These are phyloP conservation scores for Diplogelasinospora grovesii DNA, from an alignment of 495 filamentous ascomycete genomes.

Conservation along the genomic window DNA sequence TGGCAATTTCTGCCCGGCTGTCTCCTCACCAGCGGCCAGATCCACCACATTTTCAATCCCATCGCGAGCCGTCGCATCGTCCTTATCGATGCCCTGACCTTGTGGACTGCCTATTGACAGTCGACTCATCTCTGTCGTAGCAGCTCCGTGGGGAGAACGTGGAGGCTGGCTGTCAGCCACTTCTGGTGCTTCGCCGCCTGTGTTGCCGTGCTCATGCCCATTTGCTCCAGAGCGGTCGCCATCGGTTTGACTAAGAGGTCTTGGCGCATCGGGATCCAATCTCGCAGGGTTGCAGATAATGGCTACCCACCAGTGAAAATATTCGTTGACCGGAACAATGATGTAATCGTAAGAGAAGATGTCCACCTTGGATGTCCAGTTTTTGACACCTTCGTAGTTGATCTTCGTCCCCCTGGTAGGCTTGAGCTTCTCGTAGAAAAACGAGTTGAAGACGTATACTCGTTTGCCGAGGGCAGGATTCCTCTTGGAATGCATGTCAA, in stretches of 20 bases:
- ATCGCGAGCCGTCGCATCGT: constrained; percentile 7
- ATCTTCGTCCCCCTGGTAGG: constrained; percentile 49
- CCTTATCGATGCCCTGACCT: constrained; percentile 9
- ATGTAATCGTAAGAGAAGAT: constrained; percentile 83
- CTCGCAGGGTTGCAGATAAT: constrained; percentile 86
- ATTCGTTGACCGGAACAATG: constrained; percentile 84
- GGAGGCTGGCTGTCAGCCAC: neutral
- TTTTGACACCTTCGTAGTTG: constrained; percentile 75
- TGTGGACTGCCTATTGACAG: constrained; percentile 20
- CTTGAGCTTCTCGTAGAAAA: constrained; percentile 73
- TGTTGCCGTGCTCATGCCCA: neutral
- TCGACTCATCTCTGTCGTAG: constrained; percentile 15
- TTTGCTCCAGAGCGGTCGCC: neutral
- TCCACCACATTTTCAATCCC: constrained; percentile 10
- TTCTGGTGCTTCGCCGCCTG: neutral
- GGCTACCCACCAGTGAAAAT: constrained; percentile 86
- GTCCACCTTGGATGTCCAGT: constrained; percentile 85
- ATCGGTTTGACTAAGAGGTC: too few species aligned
- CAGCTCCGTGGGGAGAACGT: constrained; percentile 6
- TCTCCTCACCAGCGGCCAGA: constrained; percentile 6
- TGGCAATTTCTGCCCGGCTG: neutral
- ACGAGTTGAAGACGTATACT: constrained; percentile 86
- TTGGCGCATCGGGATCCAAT: constrained; percentile 28
- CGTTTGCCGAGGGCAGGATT: constrained; percentile 52
- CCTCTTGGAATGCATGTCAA: constrained; percentile 52